Evolutionary conservation across 1,284 basidiomycete species (phyloP).

Genomic region (Anthracocystis setariae): DNA sequence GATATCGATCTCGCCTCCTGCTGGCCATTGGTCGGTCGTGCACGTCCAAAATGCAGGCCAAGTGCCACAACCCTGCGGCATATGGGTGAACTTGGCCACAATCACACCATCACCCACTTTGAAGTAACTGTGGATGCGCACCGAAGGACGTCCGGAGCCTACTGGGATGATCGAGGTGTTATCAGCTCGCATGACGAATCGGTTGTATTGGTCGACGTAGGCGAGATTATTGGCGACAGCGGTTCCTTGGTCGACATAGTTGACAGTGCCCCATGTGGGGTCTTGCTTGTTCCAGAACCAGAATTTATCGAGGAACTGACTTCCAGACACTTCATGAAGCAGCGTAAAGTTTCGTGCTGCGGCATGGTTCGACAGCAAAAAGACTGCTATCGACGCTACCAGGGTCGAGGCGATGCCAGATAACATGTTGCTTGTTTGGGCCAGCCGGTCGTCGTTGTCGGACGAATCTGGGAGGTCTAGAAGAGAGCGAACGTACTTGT

Average conservation of each 20-base stretch:
- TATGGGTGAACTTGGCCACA: slow-evolving; percentile 41
- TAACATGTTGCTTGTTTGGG: slow-evolving; percentile 1
- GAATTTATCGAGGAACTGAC: slow-evolving; percentile 46
- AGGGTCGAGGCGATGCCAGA: not conserved
- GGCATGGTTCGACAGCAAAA: slow-evolving; percentile 15
- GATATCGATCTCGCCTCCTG: slow-evolving; percentile 58
- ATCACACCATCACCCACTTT: slow-evolving; percentile 47
- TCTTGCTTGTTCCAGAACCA: slow-evolving; percentile 50
- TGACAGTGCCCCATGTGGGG: slow-evolving; percentile 48
- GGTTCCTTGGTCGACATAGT: slow-evolving; percentile 42
- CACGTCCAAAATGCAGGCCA: slow-evolving; percentile 65
- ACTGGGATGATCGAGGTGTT: slow-evolving; percentile 23
- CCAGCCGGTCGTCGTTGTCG: too few species aligned
- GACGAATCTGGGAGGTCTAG: too few species aligned
- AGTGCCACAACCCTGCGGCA: slow-evolving; percentile 52
- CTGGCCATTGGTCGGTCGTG: slow-evolving; percentile 45
- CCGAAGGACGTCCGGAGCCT: slow-evolving; percentile 31
- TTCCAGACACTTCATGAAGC: slow-evolving; percentile 43
- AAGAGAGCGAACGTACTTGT: too few species aligned
- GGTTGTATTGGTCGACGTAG: slow-evolving; percentile 31
- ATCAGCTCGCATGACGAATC: slow-evolving; percentile 53
- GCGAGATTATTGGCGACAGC: slow-evolving; percentile 26
- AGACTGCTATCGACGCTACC: slow-evolving; percentile 6
- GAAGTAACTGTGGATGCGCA: slow-evolving; percentile 46
- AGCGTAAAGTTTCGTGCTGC: slow-evolving; percentile 43